Percentiles rank a stretch among this genome's conserved stretches.
Evolutionary conservation across 257 asterid genomes (phyloP).

Genomic region (Scutellaria minor): DNA sequence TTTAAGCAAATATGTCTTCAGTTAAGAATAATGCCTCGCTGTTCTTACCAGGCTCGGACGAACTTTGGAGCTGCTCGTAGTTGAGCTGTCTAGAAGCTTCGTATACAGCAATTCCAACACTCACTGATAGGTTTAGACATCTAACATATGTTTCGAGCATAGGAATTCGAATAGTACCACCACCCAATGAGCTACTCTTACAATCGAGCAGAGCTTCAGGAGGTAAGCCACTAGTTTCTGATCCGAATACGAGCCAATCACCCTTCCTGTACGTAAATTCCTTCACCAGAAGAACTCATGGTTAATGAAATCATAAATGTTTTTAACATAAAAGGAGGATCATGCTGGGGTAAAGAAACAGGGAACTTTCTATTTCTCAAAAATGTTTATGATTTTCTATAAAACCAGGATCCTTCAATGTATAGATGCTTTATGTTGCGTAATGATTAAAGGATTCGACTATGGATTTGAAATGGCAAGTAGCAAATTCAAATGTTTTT

Average conservation of each 20-base stretch:
- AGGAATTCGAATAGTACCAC: conserved; percentile 82
- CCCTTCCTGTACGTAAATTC: conserved; percentile 82
- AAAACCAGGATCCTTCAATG: no score
- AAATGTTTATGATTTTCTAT: neutral
- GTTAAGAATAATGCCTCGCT: conserved; percentile 50
- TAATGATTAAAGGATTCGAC: no score
- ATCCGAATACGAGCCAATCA: conserved; percentile 97
- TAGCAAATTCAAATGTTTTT: no score
- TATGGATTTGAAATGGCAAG: no score
- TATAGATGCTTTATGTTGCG: no score
- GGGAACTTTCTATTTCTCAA: neutral
- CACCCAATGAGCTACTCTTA: conserved; percentile 60
- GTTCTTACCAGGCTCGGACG: conserved; percentile 50
- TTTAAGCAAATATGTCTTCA: conserved; percentile 81
- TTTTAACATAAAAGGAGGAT: neutral
- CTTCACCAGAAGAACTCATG: conserved; percentile 46
- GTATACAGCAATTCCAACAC: conserved; percentile 88
- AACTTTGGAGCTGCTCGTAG: conserved; percentile 71
- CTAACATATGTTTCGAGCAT: conserved; percentile 96
- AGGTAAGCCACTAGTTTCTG: conserved; percentile 86
- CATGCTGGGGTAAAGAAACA: neutral
- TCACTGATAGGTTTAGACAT: conserved; percentile 89
- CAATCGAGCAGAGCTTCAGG: conserved; percentile 85
- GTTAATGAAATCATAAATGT: neutral
- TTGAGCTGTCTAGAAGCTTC: conserved; percentile 93